Base-by-base conservation (phyloP, 2,329 filamentous ascomycete species). In the Graphilbum fragrans region DNA sequence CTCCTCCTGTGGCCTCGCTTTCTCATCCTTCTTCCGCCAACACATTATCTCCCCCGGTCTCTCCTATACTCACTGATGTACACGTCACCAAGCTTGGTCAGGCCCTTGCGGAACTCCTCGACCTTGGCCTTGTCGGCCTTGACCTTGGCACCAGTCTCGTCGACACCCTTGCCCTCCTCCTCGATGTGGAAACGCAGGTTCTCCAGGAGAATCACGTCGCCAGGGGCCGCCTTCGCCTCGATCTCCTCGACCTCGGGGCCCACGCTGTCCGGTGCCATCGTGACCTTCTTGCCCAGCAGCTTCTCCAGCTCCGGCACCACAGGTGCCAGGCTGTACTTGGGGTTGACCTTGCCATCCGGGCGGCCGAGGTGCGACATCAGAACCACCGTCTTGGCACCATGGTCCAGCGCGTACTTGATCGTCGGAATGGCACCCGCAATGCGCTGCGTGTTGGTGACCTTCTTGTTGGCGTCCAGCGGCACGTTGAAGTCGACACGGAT, bases 401-500 rank as follows among this genome's bases (percentile, higher is more conserved):
- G 68, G 52, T 94, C 85, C 57, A 92, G 70, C 58, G 87, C 87
- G 65, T 94, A 81, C 71, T 93, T 93, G 74, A 95, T 94, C 56
- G 88, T 94, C 56, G 87, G 87, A 50, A 94, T 69, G 57, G 92
- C 92, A 59, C 92, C 93, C 57, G 86, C 88, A 58, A 98, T 98
- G 65, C 92, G 88, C 72, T 98, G 92, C 68, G 82, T 86, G 78
- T 98, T 98, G 64, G 92, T 96, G 64, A 98, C 78, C 43, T 93
- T 88, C 71, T 87, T 93, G 61, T 92, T 73, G 53, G 72, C 77
- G 61, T 98, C 87, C 58, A 98, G 86, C 50, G 92, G 92, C 44
- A 98, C 93, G 68, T 98, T 98, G 81, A 98, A 98, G 77, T 98
- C 92, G 64, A 98, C 92, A 59, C 92, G 84, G 64, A 98, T 95